Conservation (phyloP, 192 early-diverging fungal genomes). For the Entomortierella lignicola region DNA sequence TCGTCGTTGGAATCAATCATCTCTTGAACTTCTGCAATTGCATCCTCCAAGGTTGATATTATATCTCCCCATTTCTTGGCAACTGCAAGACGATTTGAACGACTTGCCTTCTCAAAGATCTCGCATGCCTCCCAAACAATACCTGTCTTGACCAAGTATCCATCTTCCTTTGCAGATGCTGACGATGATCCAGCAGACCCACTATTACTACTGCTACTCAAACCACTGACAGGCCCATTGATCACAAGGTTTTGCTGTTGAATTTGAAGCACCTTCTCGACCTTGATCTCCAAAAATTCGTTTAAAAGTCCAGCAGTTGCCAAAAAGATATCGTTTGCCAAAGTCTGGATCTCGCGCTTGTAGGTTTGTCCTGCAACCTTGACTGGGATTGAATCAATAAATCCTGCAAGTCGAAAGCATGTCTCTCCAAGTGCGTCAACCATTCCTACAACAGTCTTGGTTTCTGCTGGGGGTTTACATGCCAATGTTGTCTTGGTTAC, state of each 20-base stretch:
- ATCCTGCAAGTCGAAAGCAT: conserved; percentile 55
- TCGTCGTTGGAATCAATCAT: conserved; percentile 52
- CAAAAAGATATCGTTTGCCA: conserved; percentile 47
- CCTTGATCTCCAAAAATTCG: conserved; percentile 50
- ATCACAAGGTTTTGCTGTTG: conserved; percentile 25
- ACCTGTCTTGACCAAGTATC: conserved; percentile 53
- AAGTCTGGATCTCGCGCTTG: conserved; percentile 34
- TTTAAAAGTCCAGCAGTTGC: conserved; percentile 47
- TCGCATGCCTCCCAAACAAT: conserved; percentile 58
- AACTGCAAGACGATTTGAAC: conserved; percentile 49
- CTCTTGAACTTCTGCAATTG: conserved; percentile 48
- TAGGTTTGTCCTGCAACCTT: conserved; percentile 52
- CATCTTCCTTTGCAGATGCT: conserved; percentile 8
- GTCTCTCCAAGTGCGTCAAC: conserved; percentile 54
- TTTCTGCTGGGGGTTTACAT: conserved; percentile 56
- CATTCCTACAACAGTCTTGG: conserved; percentile 44
- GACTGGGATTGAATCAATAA: conserved; percentile 53
- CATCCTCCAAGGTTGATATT: conserved; percentile 56
- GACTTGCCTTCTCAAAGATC: conserved; percentile 53
- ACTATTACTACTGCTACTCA: neutral
- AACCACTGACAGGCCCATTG: neutral
- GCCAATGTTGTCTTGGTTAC: conserved; percentile 51
- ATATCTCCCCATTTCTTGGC: conserved; percentile 55
- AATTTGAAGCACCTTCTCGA: conserved; percentile 26
- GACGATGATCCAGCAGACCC: neutral